phyloP scores from a whole-genome alignment of 2,329 filamentous ascomycete genomes.

The Hypoxylon sp. region DNA sequence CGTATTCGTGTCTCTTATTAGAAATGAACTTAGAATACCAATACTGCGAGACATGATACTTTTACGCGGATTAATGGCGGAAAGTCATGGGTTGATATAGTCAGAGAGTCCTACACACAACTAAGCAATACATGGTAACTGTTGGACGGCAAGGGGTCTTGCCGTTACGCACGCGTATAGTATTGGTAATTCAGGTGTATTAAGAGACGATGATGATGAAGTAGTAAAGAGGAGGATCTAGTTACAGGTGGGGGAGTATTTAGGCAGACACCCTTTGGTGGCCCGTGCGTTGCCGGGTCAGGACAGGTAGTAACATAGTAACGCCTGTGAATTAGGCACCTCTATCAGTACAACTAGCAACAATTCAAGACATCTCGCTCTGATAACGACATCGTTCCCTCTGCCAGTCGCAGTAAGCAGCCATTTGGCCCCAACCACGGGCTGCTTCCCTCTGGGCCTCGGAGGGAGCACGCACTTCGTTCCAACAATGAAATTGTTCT shows the following conservation, averaged over 20 bases:
- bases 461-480: neutral
- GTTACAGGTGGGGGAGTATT: no score
- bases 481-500: neutral
- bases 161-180: no score
- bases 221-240: no score
- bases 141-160: no score
- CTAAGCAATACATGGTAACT: neutral
- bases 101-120: neutral
- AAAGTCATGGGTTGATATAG: neutral
- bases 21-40: neutral
- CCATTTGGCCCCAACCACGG: neutral
- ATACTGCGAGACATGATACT: neutral
- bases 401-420: neutral
- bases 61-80: neutral
- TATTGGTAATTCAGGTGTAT: no score
- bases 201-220: no score
- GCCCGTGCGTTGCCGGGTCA: no score
- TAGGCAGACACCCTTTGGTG: no score
- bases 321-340: neutral
- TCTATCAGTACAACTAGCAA: neutral
- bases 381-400: neutral
- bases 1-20: neutral
- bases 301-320: neutral
- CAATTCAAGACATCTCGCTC: neutral
- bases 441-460: neutral